These are phyloP conservation scores for Dioszegia aurantiaca DNA, from an alignment of 768 basidiomycete genomes.

Conservation along the genomic window DNA sequence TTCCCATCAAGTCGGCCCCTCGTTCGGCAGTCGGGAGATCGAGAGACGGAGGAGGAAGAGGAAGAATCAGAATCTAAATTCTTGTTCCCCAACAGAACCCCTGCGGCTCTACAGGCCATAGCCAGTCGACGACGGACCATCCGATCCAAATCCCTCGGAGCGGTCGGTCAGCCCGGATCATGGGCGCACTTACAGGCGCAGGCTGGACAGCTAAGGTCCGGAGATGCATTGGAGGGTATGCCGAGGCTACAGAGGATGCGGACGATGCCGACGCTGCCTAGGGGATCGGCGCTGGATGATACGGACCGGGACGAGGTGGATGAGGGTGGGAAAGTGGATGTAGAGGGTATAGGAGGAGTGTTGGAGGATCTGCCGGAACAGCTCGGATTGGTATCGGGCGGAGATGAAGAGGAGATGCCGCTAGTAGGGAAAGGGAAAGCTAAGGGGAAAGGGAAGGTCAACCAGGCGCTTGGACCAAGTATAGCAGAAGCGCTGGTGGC, in stretches of 20 bases:
- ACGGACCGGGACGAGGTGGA: conserved; percentile 9
- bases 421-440: neutral
- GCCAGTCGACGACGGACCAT: conserved; percentile 24
- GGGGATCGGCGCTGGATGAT: neutral
- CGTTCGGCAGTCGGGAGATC: neutral
- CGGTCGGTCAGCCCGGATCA: conserved; percentile 6
- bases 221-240: neutral
- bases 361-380: too few species aligned
- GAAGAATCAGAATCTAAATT: conserved; percentile 47
- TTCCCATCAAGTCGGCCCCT: neutral
- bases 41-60: conserved; percentile 40
- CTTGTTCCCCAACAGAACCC: conserved; percentile 50
- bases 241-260: conserved; percentile 9
- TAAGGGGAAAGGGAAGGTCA: neutral
- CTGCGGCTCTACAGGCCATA: conserved; percentile 34
- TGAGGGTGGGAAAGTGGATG: conserved; percentile 2
- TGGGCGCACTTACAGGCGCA: conserved; percentile 2
- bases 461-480: conserved; percentile 24
- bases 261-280: conserved; percentile 10
- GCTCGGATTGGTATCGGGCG: neutral
- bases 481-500: conserved; percentile 34
- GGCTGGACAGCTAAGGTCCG: too few species aligned
- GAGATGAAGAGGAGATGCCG: conserved; percentile 11
- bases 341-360: neutral
- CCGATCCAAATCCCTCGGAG: conserved; percentile 20